phyloP scores from a whole-genome alignment of 2,329 filamentous ascomycete genomes.

The Aurifilum marmelostoma region DNA sequence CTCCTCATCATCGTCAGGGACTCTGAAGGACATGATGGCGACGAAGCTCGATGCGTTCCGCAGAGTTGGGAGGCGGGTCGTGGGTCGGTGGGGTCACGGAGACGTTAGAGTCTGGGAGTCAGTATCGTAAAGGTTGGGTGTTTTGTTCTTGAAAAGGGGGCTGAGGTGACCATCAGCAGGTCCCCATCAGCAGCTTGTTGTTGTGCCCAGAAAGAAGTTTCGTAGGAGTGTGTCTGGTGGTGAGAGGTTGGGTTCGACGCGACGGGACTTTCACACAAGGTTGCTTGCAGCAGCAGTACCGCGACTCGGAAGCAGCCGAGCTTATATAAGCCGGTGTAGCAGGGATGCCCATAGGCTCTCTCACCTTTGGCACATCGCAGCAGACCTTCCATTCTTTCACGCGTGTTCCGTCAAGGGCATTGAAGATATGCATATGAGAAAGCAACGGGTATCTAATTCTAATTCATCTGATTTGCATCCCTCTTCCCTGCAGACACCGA shows the following conservation, averaged over 20 bases:
- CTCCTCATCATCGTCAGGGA: slow-evolving; percentile 44
- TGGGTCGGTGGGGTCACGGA: background rate
- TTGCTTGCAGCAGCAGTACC: background rate
- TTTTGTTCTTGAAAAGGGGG: background rate
- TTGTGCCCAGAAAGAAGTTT: background rate
- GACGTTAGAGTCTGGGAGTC: background rate
- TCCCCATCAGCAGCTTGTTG: background rate
- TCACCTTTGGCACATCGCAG: too few relatives aligned
- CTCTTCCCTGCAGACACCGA: background rate
- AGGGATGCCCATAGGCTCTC: background rate
- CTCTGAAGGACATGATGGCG: slow-evolving; percentile 43
- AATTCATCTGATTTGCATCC: background rate
- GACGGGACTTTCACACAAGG: slow-evolving; percentile 6
- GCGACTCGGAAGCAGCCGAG: slow-evolving; percentile 12
- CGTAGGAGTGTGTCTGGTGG: background rate
- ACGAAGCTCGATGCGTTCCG: slow-evolving; percentile 36
- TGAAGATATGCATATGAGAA: background rate
- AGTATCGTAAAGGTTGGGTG: background rate
- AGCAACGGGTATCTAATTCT: background rate
- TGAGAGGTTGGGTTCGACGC: background rate
- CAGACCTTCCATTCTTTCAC: background rate
- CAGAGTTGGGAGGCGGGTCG: background rate
- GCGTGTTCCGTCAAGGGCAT: too few relatives aligned
- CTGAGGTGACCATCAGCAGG: background rate
- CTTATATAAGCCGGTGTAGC: slow-evolving; percentile 2